phyloP scores from a whole-genome alignment of 2,329 filamentous ascomycete genomes.

The Zymoseptoria tritici region DNA sequence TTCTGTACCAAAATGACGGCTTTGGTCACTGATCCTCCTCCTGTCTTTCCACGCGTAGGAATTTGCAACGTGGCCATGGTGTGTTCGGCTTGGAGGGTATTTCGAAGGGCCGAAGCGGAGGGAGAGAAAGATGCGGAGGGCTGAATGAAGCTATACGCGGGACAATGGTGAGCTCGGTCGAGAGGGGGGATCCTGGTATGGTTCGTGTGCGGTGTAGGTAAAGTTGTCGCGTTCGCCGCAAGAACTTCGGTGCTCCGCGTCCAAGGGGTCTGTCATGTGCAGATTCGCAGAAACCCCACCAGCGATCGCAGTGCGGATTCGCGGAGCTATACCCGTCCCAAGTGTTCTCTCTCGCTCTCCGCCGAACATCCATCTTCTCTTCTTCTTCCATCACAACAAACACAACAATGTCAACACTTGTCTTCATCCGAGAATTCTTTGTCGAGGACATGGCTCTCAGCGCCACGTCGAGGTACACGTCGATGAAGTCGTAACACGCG shows the following conservation, averaged over 20 bases:
- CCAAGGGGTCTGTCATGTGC: neutral
- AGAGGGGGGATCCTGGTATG: neutral
- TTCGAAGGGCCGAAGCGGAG: neutral
- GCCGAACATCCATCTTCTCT: neutral
- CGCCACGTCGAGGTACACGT: too few species aligned
- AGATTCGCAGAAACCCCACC: neutral
- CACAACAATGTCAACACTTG: neutral
- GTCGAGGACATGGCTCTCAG: too few species aligned
- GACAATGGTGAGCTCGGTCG: neutral
- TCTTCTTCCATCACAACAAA: neutral
- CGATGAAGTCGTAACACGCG: too few species aligned
- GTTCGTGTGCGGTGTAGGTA: neutral
- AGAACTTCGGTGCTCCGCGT: neutral
- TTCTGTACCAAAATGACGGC: constrained; percentile 78
- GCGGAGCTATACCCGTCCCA: neutral
- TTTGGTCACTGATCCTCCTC: constrained; percentile 62
- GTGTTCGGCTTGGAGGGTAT: neutral
- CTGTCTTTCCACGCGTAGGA: constrained; percentile 25
- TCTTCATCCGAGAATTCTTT: too few species aligned
- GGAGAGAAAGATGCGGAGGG: neutral
- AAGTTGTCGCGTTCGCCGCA: neutral
- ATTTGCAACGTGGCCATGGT: constrained; percentile 25
- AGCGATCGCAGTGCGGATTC: neutral
- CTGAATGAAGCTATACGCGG: neutral
- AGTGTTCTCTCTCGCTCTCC: neutral